Conservation (phyloP, 1,284 basidiomycete species). For the Sporisorium sorghi region DNA sequence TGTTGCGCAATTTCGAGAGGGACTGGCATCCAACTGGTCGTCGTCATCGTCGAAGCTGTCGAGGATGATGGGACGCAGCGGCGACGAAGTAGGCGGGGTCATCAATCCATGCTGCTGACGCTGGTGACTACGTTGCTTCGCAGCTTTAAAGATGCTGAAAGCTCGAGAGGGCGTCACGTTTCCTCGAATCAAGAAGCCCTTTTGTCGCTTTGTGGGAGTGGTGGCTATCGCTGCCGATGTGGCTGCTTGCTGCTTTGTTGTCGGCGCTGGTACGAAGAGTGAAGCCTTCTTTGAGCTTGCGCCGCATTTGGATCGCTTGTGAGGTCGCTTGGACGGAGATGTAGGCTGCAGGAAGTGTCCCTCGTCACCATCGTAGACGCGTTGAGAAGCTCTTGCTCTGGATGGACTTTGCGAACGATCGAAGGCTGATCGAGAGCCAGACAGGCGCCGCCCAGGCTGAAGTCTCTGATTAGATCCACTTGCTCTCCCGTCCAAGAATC, state of each 20-base stretch:
- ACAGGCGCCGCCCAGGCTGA: constrained; percentile 19
- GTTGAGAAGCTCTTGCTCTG: background rate
- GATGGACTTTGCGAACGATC: background rate
- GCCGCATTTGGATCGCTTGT: background rate
- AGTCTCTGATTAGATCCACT: constrained; percentile 14
- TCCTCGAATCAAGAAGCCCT: constrained; percentile 49
- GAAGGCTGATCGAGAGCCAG: background rate
- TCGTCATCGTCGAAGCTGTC: constrained; percentile 21
- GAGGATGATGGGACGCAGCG: constrained; percentile 34
- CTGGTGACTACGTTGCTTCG: constrained; percentile 38
- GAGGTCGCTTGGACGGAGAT: background rate
- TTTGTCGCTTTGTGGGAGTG: constrained; percentile 37
- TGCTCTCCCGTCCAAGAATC: background rate
- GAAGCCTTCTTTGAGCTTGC: constrained; percentile 23
- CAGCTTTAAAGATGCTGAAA: constrained; percentile 45
- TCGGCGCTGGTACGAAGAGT: constrained; percentile 6
- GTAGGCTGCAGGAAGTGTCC: background rate
- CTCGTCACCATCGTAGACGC: constrained; percentile 16
- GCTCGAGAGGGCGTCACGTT: constrained; percentile 59
- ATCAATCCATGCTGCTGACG: constrained; percentile 38
- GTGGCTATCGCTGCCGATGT: constrained; percentile 22
- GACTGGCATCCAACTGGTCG: constrained; percentile 8
- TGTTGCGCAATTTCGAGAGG: constrained; percentile 3
- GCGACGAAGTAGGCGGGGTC: constrained; percentile 44
- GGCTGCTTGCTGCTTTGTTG: constrained; percentile 26